These are phyloP conservation scores for Torulaspora gathmanii DNA, from an alignment of 805 yeast species.

Conservation along the genomic window DNA sequence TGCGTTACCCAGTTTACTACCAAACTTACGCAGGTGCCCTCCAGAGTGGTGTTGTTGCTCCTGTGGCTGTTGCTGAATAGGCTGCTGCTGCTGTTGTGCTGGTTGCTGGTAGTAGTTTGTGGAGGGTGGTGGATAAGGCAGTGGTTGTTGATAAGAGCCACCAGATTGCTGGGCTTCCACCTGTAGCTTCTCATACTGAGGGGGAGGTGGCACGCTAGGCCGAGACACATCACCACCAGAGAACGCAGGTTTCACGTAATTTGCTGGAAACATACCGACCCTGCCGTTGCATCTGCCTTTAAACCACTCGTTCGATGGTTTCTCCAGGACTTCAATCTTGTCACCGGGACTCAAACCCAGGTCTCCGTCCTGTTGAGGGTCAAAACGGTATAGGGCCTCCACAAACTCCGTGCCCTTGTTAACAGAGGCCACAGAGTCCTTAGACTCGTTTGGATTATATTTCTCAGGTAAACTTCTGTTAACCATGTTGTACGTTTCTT, in stretches of 20 bases:
- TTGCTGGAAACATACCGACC: constrained; percentile 85
- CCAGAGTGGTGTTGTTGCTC: constrained; percentile 34
- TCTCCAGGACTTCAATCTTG: constrained; percentile 63
- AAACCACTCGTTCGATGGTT: constrained; percentile 86
- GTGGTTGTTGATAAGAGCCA: constrained; percentile 30
- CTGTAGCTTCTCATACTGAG: constrained; percentile 22
- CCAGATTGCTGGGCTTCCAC: constrained; percentile 30
- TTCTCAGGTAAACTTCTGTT: constrained; percentile 50
- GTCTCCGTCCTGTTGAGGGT: constrained; percentile 73
- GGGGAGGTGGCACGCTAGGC: constrained; percentile 20
- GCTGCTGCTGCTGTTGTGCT: constrained; percentile 32
- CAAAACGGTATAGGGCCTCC: constrained; percentile 71
- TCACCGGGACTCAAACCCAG: constrained; percentile 62
- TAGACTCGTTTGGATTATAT: constrained; percentile 37
- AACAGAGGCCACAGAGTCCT: constrained; percentile 7
- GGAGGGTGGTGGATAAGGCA: constrained; percentile 50
- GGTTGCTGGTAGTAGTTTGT: constrained; percentile 44
- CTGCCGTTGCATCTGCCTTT: constrained; percentile 59
- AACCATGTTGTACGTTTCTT: constrained; percentile 50
- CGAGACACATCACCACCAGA: constrained; percentile 18
- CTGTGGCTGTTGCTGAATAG: constrained; percentile 27
- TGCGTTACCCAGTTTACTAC: constrained; percentile 83
- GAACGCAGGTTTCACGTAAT: constrained; percentile 56
- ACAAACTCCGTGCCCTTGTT: constrained; percentile 37
- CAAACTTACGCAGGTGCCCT: constrained; percentile 53